Base-by-base conservation (phyloP, 306 rosid genomes). In the Acacia confusa region DNA sequence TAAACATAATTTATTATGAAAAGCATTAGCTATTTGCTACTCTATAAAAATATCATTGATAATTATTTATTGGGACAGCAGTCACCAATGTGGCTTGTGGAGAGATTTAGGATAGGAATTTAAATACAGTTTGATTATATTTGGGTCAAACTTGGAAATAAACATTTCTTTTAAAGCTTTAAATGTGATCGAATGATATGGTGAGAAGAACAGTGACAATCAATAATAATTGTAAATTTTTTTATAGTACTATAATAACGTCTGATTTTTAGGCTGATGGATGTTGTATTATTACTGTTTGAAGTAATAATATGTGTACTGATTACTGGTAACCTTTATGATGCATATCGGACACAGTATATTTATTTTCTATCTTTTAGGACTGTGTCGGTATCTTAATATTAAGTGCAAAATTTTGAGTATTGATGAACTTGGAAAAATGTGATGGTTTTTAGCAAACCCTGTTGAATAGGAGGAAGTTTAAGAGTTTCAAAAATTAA, bases 91-190 rank as follows among this genome's bases (percentile, higher is more conserved):
- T 27, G 40, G 11, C 28, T 72, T 44, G 73, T 47, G 69, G n/a
- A 22, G 24, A 28, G n/a, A 45, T 44, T 19, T 32, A 45, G 11
- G 47, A 3, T 47, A n/a, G 64, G 50, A 34, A 63, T 63, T 60
- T 5, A 11, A 34, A 58, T 43, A 15, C 0, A 44, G 24, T 7
- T 60, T 47, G 43, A 36, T 58, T 79, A 55, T 71, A 15, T n/a
- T 80, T 45, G 20, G 30, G 72, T 63, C 58, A 74, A 66, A 50
- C 70, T 78, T 76, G 57, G 50, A 6, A 70, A 28, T 61, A 71
- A 60, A 45, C 55, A 14, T 68, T 24, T 19, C 65, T 45, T 22
- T 17, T 38, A 60, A 74, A 81, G 65, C 63, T 44, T 80, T 36
- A 40, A 70, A 60, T 71, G 50, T 28, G 52, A 58, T 58, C 30